Base-by-base conservation (phyloP, 495 filamentous ascomycete species). In the Penicillium simplicissimum region DNA sequence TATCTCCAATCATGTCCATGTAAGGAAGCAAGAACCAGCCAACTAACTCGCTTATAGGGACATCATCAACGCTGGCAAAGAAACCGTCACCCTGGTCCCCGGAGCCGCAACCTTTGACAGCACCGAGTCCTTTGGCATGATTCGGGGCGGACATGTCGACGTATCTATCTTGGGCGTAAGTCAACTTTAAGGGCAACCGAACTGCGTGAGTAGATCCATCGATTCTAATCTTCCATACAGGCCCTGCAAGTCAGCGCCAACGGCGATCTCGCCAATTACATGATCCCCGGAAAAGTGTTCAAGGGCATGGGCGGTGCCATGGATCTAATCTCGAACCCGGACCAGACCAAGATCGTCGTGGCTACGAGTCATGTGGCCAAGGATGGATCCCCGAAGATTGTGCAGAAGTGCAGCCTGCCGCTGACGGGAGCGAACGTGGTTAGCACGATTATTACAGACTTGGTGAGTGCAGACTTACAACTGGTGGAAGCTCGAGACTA, bases 291-390 rank as follows among this genome's bases (percentile, higher is more conserved):
- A 47, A 96, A 96, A 80, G 88, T 80, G 0, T 78, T 97, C 67
- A 97, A 97, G 82, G 93, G 93, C 0, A 96, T 97, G 76, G 93
- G 93, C 34, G 93, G 93, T n/a, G 93, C 93, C 43, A 97, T 97
- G 93, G 93, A 97, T 70, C 76, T 97, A 45, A 91, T 97, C 52
- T 88, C 84, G 52, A 96, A 96, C 76, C 93, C 93, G 2, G 82
- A 82, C 60, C 77, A 81, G 51, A 97, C 93, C 28, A 96, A 95
- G 79, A 91, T 97, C 13, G 93, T 97, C 9, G 90, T 96, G 17
- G 92, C 91, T 1, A 97, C 93, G 81, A 93, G 93, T 76, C 93
- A 96, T 75, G 89, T 88, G 1, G 91, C 93, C 57, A 94, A 92
- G 82, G 90, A 94, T 75, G 93, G 93, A 35, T 87, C 86, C 35